phyloP scores from a whole-genome alignment of 495 filamentous ascomycete genomes.

The Hypomontagnella submonticulosa region DNA sequence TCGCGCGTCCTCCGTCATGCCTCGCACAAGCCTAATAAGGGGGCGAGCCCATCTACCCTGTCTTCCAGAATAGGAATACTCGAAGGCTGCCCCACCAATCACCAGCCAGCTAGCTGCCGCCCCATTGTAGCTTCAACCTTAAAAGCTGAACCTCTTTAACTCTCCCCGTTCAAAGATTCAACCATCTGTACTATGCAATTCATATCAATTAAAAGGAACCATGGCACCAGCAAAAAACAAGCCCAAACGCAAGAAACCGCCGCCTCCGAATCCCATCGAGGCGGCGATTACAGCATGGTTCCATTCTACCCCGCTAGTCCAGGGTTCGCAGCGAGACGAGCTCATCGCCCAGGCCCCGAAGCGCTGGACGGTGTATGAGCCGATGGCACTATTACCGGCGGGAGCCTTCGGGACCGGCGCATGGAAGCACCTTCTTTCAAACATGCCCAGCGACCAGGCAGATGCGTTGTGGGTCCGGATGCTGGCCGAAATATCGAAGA shows the following conservation, averaged over 20 bases:
- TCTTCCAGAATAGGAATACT: constrained; percentile 13
- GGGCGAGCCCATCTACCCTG: too few species aligned
- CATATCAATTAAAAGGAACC: not conserved
- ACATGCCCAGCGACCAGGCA: constrained; percentile 8
- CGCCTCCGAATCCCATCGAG: constrained; percentile 33
- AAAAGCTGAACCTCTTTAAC: not conserved
- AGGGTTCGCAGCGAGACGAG: not conserved
- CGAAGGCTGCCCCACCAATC: constrained; percentile 9
- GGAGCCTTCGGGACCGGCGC: constrained; percentile 63
- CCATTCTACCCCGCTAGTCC: constrained; percentile 5
- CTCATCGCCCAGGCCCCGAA: constrained; percentile 64
- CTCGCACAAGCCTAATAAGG: too few species aligned
- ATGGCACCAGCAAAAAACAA: constrained; percentile 24
- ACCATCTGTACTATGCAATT: not conserved
- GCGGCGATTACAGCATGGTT: constrained; percentile 44
- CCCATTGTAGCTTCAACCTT: not conserved
- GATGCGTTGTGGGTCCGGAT: constrained; percentile 56
- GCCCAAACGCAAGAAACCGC: constrained; percentile 17
- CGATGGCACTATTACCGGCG: constrained; percentile 73
- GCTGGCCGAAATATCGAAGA: constrained; percentile 62
- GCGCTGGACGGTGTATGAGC: constrained; percentile 75
- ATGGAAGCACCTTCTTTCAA: constrained; percentile 60
- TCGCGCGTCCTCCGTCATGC: too few species aligned
- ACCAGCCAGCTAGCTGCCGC: not conserved
- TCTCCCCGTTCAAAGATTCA: not conserved